Percentiles rank a stretch among this genome's conserved stretches.
Conservation (phyloP, 192 early-diverging fungal species). For the Haplosporangium gracile region DNA sequence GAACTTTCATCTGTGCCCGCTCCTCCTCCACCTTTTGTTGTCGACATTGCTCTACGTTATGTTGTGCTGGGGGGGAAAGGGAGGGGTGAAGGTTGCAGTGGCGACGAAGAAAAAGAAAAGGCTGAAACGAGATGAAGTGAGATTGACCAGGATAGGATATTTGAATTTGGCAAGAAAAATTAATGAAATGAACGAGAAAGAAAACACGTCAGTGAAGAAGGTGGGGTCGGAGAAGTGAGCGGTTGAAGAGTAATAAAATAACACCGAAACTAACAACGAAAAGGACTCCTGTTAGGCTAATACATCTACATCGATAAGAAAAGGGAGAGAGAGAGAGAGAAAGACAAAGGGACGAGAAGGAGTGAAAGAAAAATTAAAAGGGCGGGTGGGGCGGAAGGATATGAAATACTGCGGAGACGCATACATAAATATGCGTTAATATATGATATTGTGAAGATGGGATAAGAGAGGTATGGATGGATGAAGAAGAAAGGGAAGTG, state of each 20-base stretch:
- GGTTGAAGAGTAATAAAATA: background rate
- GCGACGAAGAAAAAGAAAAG: background rate
- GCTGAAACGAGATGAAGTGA: too few species aligned
- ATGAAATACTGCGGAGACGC: background rate
- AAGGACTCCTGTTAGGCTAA: background rate
- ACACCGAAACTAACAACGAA: background rate
- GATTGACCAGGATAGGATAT: background rate
- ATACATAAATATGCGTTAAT: background rate
- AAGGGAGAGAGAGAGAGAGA: conserved; percentile 1
- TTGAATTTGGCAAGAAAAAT: background rate
- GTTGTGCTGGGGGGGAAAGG: background rate
- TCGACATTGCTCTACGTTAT: background rate
- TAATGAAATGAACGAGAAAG: background rate
- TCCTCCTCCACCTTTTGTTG: too few species aligned
- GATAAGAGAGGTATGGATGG: too few species aligned
- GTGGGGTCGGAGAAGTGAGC: background rate
- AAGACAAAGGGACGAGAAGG: background rate
- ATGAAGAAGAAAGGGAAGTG: background rate
- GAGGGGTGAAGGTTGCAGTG: too few species aligned
- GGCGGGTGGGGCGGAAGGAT: background rate
- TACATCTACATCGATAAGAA: background rate
- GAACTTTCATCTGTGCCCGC: background rate
- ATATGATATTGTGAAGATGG: background rate
- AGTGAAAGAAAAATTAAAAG: background rate
- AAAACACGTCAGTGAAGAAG: background rate